Evolutionary conservation across 73 alveolate genomes (phyloP).

Genomic region (Paraurostyla sp.): DNA sequence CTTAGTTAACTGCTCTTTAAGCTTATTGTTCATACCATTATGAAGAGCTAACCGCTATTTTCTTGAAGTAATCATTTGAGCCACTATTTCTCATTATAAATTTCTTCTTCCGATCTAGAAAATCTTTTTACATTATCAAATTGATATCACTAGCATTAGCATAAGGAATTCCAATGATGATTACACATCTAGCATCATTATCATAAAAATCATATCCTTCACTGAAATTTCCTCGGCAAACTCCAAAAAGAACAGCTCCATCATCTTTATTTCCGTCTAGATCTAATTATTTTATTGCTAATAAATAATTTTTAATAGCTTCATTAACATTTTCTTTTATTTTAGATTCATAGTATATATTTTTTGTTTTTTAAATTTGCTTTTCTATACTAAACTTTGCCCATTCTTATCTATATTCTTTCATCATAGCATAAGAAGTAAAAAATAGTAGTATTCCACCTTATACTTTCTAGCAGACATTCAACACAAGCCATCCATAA

Average conservation of each 20-base stretch:
- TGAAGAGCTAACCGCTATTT: too few species aligned
- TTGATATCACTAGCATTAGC: constrained; percentile 72
- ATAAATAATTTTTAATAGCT: not conserved
- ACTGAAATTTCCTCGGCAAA: constrained; percentile 75
- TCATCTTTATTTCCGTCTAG: constrained; percentile 52
- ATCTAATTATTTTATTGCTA: not conserved
- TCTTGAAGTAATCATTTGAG: constrained; percentile 58
- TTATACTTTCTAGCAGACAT: constrained; percentile 70
- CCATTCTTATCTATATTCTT: constrained; percentile 75
- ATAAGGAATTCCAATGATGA: constrained; percentile 91
- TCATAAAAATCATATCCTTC: constrained; percentile 83
- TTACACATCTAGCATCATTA: constrained; percentile 83
- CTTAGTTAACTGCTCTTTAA: constrained; percentile 83
- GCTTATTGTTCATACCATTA: constrained; percentile 84
- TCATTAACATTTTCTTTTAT: constrained; percentile 2
- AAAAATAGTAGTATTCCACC: constrained; percentile 92
- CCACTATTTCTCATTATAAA: not conserved
- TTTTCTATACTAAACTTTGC: constrained; percentile 70
- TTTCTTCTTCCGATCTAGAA: constrained; percentile 55
- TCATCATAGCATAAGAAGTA: constrained; percentile 81
- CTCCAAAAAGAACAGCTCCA: constrained; percentile 81
- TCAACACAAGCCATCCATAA: constrained; percentile 77
- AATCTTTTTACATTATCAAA: constrained; percentile 66
- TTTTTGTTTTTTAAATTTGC: constrained; percentile 76
- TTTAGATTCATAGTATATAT: constrained; percentile 87